Conservation (phyloP, 129 eudicot genomes). For the Centrapalus pauciflorus region DNA sequence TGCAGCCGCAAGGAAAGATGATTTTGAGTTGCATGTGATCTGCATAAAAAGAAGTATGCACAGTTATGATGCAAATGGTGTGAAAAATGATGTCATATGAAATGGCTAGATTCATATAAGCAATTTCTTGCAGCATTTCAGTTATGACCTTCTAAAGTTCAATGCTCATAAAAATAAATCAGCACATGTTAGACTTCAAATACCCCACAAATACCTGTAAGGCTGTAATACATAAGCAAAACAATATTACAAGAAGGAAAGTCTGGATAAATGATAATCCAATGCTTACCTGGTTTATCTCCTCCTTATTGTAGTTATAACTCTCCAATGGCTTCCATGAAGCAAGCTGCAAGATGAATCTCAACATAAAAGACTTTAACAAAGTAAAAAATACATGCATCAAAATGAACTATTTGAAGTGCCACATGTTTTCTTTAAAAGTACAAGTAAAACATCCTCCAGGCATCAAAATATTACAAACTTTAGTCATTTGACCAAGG, state of each 20-base stretch:
- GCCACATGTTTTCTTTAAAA: no score
- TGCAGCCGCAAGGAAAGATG: conserved; percentile 89
- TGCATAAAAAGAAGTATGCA: conserved; percentile 22
- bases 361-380: neutral
- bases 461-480: no score
- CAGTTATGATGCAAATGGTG: neutral
- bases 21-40: conserved; percentile 80
- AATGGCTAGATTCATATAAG: neutral
- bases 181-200: neutral
- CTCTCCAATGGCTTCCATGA: conserved; percentile 67
- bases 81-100: no score
- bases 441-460: no score
- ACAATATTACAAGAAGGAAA: neutral
- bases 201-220: neutral
- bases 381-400: neutral
- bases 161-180: neutral
- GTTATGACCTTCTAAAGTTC: neutral
- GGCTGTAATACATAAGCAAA: neutral
- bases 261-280: neutral
- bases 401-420: no score
- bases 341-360: conserved; percentile 43
- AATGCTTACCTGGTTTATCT: conserved; percentile 77
- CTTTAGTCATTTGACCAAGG: no score
- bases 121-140: neutral
- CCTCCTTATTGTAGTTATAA: conserved; percentile 83